A percentile compares a stretch with the other conserved stretches of the same genome.
These are phyloP conservation scores for Ramaria sp. DNA, from an alignment of 768 basidiomycete genomes.

Conservation along the genomic window DNA sequence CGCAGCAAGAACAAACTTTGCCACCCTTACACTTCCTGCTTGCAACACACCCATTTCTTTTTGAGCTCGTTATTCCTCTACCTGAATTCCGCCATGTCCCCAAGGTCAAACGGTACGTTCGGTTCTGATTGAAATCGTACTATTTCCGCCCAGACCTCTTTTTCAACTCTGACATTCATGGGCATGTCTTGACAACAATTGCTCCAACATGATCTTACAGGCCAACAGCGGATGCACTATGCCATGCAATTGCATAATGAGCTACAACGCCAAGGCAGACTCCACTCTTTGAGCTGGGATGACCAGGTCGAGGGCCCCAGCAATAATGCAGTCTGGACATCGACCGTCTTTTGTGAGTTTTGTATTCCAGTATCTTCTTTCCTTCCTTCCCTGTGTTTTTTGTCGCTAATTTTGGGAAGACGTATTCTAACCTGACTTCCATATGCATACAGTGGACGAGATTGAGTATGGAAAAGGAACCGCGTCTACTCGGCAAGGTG, in stretches of 20 bases:
- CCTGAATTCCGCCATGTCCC: no score
- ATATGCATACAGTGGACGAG: neutral
- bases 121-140: no score
- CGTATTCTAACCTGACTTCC: neutral
- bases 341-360: neutral
- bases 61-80: no score
- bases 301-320: constrained; percentile 1
- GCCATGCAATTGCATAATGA: constrained; percentile 9
- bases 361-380: neutral
- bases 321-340: constrained; percentile 1
- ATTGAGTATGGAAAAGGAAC: constrained; percentile 7
- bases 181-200: no score
- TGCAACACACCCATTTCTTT: no score
- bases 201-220: neutral
- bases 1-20: no score
- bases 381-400: neutral
- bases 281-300: constrained; percentile 4
- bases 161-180: no score
- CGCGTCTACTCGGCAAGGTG: constrained; percentile 3
- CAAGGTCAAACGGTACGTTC: no score
- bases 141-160: no score
- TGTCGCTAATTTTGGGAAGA: neutral
- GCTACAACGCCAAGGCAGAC: constrained; percentile 6
- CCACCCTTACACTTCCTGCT: no score
- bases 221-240: constrained; percentile 2